Base-by-base conservation (phyloP, 352 stramenopile genomes). In the Globisporangium viniferum region DNA sequence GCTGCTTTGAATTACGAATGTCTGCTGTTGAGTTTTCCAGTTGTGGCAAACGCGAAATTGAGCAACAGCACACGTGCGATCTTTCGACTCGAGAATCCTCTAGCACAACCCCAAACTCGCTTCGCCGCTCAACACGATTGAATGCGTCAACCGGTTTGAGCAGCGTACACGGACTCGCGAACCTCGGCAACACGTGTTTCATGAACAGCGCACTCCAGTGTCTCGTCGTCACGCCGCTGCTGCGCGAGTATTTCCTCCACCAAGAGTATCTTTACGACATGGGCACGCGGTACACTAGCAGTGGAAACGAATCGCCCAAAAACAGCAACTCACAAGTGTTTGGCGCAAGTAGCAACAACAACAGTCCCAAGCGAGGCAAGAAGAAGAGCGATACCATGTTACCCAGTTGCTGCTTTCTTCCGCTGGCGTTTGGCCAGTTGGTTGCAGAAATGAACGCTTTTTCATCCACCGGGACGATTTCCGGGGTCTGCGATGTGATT, bases 241-340 rank as follows among this genome's bases (percentile, higher is more conserved):
- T 99, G 5, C 75, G 84, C 12, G 74, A 94, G 39, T 99, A 98
- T 71, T 97, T 99, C 77, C 62, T 97, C 0, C 88, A 74, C 18
- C 78, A 88, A 1, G 79, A 93, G 49, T 98, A 93, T 58, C 51
- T 89, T 27, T 79, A 80, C 14, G 93, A 99, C 76, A 79, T 98
- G 62, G 97, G 98, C 78, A 49, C 67, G 33, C 58, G 31, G 44
- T 54, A 76, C 36, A 66, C 83, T 20, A 91, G 71, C 29, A 60
- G 18, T 3, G 8, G 7, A 2, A 18, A 20, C 29, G 27, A 31
- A 76, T 86, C 59, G 0, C 5, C 12, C 7, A 64, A 27, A n/a
- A 60, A 53, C 9, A 49, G 41, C 41, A 49, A 9, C 41, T 49
- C 41, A n/a, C 36, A 66, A 3, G 1, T 57, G 7, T 9, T 60